Base-by-base conservation (phyloP, 768 basidiomycete genomes). In the Kondoa subrosea region DNA sequence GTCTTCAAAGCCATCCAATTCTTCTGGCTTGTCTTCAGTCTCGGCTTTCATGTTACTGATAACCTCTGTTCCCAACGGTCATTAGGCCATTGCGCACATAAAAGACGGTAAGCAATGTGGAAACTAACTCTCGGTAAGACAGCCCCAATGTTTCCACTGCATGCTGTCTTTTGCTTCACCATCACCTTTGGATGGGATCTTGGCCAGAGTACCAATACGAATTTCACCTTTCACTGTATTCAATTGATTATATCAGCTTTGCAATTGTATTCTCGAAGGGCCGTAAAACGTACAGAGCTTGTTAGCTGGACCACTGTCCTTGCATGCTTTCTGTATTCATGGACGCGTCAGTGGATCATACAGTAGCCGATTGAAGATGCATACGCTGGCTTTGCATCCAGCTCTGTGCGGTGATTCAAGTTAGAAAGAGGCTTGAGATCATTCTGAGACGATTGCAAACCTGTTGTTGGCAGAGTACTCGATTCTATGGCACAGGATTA, bases 1-100 rank as follows among this genome's bases (percentile, higher is more conserved):
- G 0, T 85, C 85, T 25, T 90, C 88, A 76, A 82, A 93, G 25
- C 91, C 91, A 75, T 96, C 91, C 40, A 93, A 78, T 0, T 91
- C 89, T 12, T 82, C 80, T 0, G 84, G 79, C 2, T 66, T 67
- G 21, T 80, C 80, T 1, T 80, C 79, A 70, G 87, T 81, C 1
- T 79, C 76, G 15, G 80, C 80, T 78, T 90, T 87, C 77, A 88
- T 80, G 75, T 90, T 91, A 26, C 74, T 75, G 33, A 93, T 72
- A 62, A 91, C 83, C 73, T 82, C 40, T 50, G 21, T 50, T 8
- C 8, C 21, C 40, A 50, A 50, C 21, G 12, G n/a, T 8, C 40
- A 50, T 50, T 50, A 50, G 40, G 80, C 57, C 0, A 89, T 90
- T 4, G 82, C 81, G 75, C 91, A 92, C 34, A 8, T 8, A 50